A percentile compares a stretch with the other conserved stretches of the same genome.
phyloP scores from a whole-genome alignment of 176 grass and related monocot genomes.

The Cenchrus americanus region DNA sequence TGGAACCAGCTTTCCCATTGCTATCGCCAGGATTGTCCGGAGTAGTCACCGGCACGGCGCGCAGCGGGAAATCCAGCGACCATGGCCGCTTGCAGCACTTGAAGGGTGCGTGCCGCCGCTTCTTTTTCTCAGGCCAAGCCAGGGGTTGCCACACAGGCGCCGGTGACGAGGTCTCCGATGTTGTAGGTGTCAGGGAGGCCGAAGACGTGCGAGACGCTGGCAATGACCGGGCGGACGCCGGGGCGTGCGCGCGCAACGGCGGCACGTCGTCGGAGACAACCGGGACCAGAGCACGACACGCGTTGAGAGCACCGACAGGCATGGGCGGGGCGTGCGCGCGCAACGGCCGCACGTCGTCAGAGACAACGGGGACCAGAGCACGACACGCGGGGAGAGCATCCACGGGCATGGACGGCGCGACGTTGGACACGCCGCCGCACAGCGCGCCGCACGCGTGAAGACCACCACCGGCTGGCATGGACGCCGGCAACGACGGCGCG shows the following conservation, averaged over 20 bases:
- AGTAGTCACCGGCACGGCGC: neutral
- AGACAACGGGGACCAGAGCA: neutral
- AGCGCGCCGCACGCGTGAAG: neutral
- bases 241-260: neutral
- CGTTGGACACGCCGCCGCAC: neutral
- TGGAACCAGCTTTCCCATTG: neutral
- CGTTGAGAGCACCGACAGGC: no score
- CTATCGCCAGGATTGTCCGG: neutral
- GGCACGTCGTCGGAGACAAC: neutral
- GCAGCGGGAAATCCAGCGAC: neutral
- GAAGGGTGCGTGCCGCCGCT: neutral
- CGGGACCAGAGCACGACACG: neutral
- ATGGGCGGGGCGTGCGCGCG: neutral
- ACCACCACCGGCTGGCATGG: no score
- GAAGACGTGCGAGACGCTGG: neutral
- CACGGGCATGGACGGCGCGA: neutral
- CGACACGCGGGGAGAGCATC: neutral
- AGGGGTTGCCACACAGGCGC: neutral
- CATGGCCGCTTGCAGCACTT: neutral
- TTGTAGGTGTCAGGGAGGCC: neutral
- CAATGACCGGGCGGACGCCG: neutral
- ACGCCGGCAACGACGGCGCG: neutral
- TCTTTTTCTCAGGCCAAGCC: neutral
- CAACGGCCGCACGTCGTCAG: neutral
- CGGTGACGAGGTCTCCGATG: neutral